Evolutionary conservation across 2,329 filamentous ascomycete genomes (phyloP).

Genomic region (Pestalotiopsis sp.): DNA sequence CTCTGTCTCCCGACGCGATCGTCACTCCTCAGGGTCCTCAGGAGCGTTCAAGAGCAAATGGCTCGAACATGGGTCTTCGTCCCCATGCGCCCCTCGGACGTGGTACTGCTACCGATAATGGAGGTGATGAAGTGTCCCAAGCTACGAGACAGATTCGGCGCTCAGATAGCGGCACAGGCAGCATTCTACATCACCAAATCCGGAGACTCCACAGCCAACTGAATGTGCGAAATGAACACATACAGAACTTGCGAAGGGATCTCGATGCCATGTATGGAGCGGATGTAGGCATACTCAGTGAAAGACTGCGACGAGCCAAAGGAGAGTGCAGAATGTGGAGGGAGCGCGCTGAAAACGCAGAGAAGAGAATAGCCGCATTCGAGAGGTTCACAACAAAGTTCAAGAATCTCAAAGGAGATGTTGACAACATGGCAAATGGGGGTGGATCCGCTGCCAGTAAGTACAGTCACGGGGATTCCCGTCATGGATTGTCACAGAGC

Average conservation of each 20-base stretch:
- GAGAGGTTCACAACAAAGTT: slow-evolving; percentile 43
- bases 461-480: neutral
- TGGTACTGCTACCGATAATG: neutral
- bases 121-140: neutral
- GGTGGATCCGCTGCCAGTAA: neutral
- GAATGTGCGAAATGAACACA: slow-evolving; percentile 47
- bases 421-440: neutral
- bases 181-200: slow-evolving; percentile 50
- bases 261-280: slow-evolving; percentile 46
- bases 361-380: slow-evolving; percentile 52
- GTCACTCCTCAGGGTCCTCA: slow-evolving; percentile 33
- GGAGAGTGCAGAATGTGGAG: slow-evolving; percentile 53
- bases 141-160: neutral
- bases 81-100: neutral
- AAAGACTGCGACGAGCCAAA: slow-evolving; percentile 47
- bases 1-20: slow-evolving; percentile 41
- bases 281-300: slow-evolving; percentile 48
- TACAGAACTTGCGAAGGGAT: slow-evolving; percentile 44
- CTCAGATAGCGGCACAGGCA: slow-evolving; percentile 26
- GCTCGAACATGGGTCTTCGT: neutral
- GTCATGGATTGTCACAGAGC: neutral
- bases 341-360: slow-evolving; percentile 56
- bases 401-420: slow-evolving; percentile 20
- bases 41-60: neutral
- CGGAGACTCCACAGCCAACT: slow-evolving; percentile 51